These are phyloP conservation scores for Cladochytrium replicatum DNA, from an alignment of 192 early-diverging fungal genomes.

Conservation along the genomic window DNA sequence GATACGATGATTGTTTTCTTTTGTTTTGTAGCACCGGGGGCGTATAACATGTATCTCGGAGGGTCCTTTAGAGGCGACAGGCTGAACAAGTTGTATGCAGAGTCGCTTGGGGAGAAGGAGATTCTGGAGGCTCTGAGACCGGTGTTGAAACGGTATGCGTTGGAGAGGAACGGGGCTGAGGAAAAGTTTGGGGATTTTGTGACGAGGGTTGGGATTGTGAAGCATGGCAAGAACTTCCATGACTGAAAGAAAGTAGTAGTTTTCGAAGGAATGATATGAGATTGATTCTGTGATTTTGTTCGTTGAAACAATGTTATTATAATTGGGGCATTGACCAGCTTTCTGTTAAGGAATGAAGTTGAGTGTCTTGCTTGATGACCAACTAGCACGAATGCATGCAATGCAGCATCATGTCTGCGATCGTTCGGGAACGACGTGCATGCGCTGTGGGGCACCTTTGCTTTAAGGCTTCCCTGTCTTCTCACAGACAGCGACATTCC, in stretches of 20 bases:
- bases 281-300: too few relatives aligned
- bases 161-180: constrained; percentile 61
- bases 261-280: too few relatives aligned
- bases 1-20: constrained; percentile 5
- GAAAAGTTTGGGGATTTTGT: constrained; percentile 88
- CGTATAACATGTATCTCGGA: constrained; percentile 93
- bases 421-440: too few relatives aligned
- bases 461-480: too few relatives aligned
- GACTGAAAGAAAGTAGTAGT: constrained; percentile 59
- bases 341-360: too few relatives aligned
- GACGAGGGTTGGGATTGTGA: constrained; percentile 77
- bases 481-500: too few relatives aligned
- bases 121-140: constrained; percentile 69
- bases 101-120: constrained; percentile 78
- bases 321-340: too few relatives aligned
- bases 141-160: constrained; percentile 71
- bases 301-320: too few relatives aligned
- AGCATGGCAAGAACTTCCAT: constrained; percentile 61
- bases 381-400: too few relatives aligned
- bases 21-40: constrained; percentile 56
- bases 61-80: constrained; percentile 79
- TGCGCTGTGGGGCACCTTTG: too few relatives aligned
- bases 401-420: too few relatives aligned
- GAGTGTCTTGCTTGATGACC: too few relatives aligned
- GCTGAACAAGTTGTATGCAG: constrained; percentile 85